Evolutionary conservation across 1,139 yeast species (phyloP), one percentile per base, ranked within the genome.

Genomic region (Casaregolazyma suthepensis): DNA sequence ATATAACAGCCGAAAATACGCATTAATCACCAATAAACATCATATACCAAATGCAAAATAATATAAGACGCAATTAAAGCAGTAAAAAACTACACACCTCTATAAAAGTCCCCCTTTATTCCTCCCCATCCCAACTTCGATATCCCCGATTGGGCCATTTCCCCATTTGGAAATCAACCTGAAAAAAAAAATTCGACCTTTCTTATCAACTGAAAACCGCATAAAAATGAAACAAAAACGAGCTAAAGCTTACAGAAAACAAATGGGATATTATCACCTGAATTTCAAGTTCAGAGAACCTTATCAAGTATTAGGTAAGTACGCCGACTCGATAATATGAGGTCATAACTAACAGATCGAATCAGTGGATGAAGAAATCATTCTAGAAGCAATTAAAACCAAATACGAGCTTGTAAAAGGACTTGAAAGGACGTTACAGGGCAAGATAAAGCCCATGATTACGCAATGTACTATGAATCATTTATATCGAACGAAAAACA

Each of bases 391-490:
- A 53, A 79, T 79, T 54, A 75, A 78, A 56, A 78, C 87, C 20
- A 83, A 85, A 52, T 87, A 80, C 66, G 91, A 91, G 66, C 70
- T 93, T 23, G 75, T 74, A 17, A 87, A 86, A 65, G 96, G 94
- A n/a, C 72, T 93, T 44, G 75, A 80, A 54, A 75, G 95, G 58
- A 89, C 96, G 0, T 74, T 91, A 9, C 98, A 91, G 67, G 88
- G 85, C 5, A 91, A 87, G 64, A 80, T 85, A 47, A 93, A 93
- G 66, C 89, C 90, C n/a, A 76, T 93, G 95, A 87, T 94, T 52
- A 89, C 99, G 1, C 99, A 93, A 70, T 94, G 99, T 66, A 87
- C 96, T 63, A 88, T 94, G 77, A 89, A 89, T 66, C 85, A 87
- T 23, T 73, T 93, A 40, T 94, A 93, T 67, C 77, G 78, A 50